Conservation (phyloP, 306 rosid genomes). For the Casuarina equisetifolia region DNA sequence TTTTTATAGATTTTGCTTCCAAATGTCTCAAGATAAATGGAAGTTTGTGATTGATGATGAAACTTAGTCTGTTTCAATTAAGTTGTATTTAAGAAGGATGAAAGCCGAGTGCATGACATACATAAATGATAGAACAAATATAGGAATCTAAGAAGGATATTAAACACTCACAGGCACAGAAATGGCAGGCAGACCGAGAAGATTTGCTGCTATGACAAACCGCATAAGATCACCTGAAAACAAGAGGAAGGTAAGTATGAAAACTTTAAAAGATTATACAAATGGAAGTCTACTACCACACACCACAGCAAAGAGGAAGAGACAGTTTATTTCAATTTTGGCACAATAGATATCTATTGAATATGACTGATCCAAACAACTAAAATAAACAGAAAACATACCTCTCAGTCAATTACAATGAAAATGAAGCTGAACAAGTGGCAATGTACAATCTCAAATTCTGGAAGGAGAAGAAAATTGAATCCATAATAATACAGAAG, state of each 20-base stretch:
- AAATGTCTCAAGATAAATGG: not conserved
- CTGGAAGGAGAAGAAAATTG: constrained; percentile 11
- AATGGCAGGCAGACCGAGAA: constrained; percentile 92
- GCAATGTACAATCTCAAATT: not conserved
- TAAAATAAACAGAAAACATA: not conserved
- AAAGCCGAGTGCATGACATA: not conserved
- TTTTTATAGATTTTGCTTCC: not conserved
- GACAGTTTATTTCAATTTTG: too few relatives aligned
- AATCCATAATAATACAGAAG: not conserved
- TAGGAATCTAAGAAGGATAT: not conserved
- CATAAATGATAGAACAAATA: not conserved
- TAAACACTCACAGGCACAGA: constrained; percentile 74
- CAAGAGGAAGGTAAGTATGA: constrained; percentile 9
- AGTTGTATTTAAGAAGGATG: not conserved
- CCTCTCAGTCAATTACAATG: not conserved
- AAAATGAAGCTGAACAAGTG: not conserved
- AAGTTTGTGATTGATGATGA: not conserved
- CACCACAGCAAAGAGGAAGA: too few relatives aligned
- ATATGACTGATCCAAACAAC: not conserved
- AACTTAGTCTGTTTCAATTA: not conserved
- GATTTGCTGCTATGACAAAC: constrained; percentile 67
- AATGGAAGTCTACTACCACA: too few relatives aligned
- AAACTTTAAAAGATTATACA: not conserved
- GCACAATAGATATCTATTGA: not conserved
- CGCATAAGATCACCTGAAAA: constrained; percentile 78